Base-by-base conservation (phyloP, 768 basidiomycete species). In the Kondoa subrosea region DNA sequence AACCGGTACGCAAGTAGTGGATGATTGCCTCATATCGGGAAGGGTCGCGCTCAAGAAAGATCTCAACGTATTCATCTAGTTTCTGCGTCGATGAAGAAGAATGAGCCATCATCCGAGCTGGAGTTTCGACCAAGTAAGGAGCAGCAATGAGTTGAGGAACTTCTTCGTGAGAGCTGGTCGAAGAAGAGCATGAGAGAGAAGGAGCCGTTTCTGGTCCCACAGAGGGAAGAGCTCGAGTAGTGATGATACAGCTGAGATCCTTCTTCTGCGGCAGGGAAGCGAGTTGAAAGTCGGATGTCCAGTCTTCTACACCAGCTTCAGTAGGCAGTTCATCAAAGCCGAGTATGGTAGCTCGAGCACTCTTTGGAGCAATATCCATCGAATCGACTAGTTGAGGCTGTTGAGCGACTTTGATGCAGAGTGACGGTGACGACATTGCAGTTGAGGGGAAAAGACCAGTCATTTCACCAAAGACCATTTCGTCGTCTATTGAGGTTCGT, bases 21-120 rank as follows among this genome's bases (percentile, higher is more conserved):
- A 69, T 34, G 66, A 69, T 65, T 27, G 66, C 25, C 1, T 62
- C 58, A 56, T 69, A 69, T 14, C 50, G 14, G 17, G 32, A 57
- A 2, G 69, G 34, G 58, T 27, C 33, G 1, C 69, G 65, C 26
- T 69, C 69, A 14, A 69, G 59, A 56, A 61, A 67, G 12, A 69
- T 4, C 57, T 67, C 66, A 56, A 69, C 61, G 3, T 3, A 3
- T 63, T 63, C 61, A 33, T 63, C 61, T 32, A 33, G 26, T 32
- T 27, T 32, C 29, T 16, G 16, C 29, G 21, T 31, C 29, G 58
- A 56, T 4, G 58, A 30, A 4, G 61, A 16, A 30, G 16, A 27
- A 12, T 25, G 58, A 27, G 58, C 25, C 14, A 31, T n/a, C n/a
- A n/a, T n/a, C 4, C 21, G 58, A 59, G 58, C 30, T 31, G 58